phyloP scores from a whole-genome alignment of 1,139 yeast genomes.

The Scheffersomyces insectosa region DNA sequence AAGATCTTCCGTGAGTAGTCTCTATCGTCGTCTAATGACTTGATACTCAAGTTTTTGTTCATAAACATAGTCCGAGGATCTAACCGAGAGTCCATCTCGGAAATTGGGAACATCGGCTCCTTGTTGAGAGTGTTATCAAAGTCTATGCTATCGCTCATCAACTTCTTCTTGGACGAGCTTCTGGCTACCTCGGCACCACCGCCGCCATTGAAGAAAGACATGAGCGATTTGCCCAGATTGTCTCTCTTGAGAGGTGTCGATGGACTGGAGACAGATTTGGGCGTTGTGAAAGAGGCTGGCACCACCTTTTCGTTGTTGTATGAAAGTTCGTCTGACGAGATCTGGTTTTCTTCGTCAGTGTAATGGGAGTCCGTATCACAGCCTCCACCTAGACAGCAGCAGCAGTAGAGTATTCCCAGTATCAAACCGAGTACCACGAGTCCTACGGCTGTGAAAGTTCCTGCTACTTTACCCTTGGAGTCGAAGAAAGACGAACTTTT shows the following conservation, averaged over 20 bases:
- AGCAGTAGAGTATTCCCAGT: constrained; percentile 34
- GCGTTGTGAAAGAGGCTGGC: constrained; percentile 12
- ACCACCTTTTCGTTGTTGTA: constrained; percentile 21
- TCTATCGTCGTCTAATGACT: constrained; percentile 69
- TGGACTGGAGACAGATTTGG: constrained; percentile 13
- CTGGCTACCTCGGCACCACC: constrained; percentile 28
- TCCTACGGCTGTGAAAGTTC: constrained; percentile 71
- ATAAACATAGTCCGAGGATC: constrained; percentile 68
- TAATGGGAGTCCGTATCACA: constrained; percentile 16
- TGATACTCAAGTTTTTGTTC: constrained; percentile 56
- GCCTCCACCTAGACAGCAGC: constrained; percentile 30
- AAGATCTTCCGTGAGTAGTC: constrained; percentile 74
- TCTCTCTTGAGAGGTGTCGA: constrained; percentile 28
- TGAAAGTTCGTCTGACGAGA: constrained; percentile 32
- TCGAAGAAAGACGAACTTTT: constrained; percentile 44
- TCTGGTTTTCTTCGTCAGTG: constrained; percentile 43
- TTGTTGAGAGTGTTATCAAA: too few relatives aligned
- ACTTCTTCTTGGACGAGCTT: constrained; percentile 35
- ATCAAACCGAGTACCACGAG: constrained; percentile 48
- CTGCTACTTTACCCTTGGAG: constrained; percentile 67
- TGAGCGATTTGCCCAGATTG: constrained; percentile 37
- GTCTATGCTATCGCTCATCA: constrained; percentile 9
- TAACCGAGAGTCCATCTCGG: constrained; percentile 66
- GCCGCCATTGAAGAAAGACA: constrained; percentile 26
- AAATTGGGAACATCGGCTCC: constrained; percentile 34